Base-by-base conservation (phyloP, 495 filamentous ascomycete genomes). In the Trichoderma parareesei region DNA sequence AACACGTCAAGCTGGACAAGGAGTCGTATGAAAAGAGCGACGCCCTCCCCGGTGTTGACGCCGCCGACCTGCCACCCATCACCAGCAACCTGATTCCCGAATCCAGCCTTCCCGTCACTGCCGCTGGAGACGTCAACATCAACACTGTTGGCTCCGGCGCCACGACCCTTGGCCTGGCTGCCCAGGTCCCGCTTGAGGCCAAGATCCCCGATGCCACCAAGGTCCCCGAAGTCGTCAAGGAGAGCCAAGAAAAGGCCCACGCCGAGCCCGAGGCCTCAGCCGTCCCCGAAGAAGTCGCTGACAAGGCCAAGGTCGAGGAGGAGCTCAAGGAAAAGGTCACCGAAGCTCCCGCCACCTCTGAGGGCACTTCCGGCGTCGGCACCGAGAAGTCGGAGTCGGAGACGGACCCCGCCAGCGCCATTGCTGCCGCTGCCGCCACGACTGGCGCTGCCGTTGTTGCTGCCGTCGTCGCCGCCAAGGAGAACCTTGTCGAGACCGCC, bases 21-120 rank as follows among this genome's bases (percentile, higher is more conserved):
- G 89, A 85, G 69, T 92, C 89, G 1, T 97, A 97, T 72, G 87
- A 96, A 71, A 87, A 87, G 69, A 85, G 84, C 70, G 89, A 87
- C 71, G 72, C 83, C 55, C 75, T 82, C 64, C 77, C 82, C 64
- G 76, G 83, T 66, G 64, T 80, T 63, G 79, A 81, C 65, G 75
- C 87, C 70, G 77, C 88, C 60, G 76, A 79, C 42, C 75, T 92
- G 48, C 88, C 90, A 16, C 79, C 82, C n/a, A 74, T 87, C 44
- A 78, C 81, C 14, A 80, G 77, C 41, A 87, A 82, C 74, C 75
- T 90, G 77, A 93, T 94, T 67, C 92, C 92, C 10, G 91, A 96
- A 76, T 94, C 91, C 33, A 91, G 90, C 74, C 81, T 95, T 62
- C 90, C 90, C 18, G 89, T 92, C 68, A 82, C 81, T 49, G 69